A percentile compares a stretch with the other conserved stretches of the same genome.
These are phyloP conservation scores for Botrytis pseudocinerea DNA, from an alignment of 2,329 filamentous ascomycete genomes.

Conservation along the genomic window DNA sequence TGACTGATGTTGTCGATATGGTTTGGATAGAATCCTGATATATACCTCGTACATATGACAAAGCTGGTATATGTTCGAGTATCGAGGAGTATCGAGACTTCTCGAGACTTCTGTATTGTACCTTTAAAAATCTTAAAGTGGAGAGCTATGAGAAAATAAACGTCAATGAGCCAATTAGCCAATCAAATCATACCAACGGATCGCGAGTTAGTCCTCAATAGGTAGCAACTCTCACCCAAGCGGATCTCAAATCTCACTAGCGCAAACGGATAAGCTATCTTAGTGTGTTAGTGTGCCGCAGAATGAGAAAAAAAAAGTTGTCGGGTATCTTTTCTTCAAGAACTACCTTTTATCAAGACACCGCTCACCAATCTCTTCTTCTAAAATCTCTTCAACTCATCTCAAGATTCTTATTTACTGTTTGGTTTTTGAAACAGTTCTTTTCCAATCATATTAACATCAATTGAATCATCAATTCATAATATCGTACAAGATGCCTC, in stretches of 20 bases:
- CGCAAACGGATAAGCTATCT: conserved; percentile 32
- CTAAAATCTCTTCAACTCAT: conserved; percentile 20
- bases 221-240: not conserved
- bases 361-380: conserved; percentile 25
- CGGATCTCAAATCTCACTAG: conserved; percentile 10
- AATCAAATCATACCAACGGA: not conserved
- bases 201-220: not conserved
- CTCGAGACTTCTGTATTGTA: conserved; percentile 1
- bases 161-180: not conserved
- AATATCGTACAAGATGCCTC: conserved; percentile 50
- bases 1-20: not conserved
- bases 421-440: not conserved
- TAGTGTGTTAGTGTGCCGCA: conserved; percentile 27
- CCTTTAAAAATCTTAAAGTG: not conserved
- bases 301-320: conserved; percentile 33
- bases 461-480: conserved; percentile 21
- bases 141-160: conserved; percentile 5
- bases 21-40: not conserved
- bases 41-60: not conserved
- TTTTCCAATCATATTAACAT: conserved; percentile 9
- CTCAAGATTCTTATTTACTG: conserved; percentile 4
- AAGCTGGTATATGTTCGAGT: not conserved
- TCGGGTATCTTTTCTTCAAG: conserved; percentile 28
- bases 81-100: not conserved
- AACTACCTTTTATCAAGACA: conserved; percentile 26